These are phyloP conservation scores for Maudiozyma pseudohumilis DNA, from an alignment of 805 yeast genomes.

Conservation along the genomic window DNA sequence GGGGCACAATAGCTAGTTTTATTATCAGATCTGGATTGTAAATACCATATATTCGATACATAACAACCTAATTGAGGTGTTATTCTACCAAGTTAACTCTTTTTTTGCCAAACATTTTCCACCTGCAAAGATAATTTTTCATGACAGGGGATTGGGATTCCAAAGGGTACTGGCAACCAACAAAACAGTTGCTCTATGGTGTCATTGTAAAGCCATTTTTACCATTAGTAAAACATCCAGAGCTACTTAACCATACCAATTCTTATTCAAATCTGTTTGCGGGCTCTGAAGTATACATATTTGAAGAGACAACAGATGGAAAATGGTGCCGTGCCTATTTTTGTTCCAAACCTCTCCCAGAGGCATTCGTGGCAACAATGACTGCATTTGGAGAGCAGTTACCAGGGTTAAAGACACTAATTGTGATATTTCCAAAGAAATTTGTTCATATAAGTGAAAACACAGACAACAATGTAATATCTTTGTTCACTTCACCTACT, in stretches of 20 bases:
- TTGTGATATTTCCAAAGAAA: slow-evolving; percentile 54
- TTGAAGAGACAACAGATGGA: slow-evolving; percentile 45
- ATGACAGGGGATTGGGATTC: background rate
- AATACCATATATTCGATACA: no score
- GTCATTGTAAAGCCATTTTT: slow-evolving; percentile 35
- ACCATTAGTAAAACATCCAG: slow-evolving; percentile 35
- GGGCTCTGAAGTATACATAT: slow-evolving; percentile 70
- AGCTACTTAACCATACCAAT: slow-evolving; percentile 23
- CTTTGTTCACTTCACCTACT: slow-evolving; percentile 26
- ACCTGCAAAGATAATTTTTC: no score
- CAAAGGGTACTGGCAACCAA: slow-evolving; percentile 35
- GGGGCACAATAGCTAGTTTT: no score
- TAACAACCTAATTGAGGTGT: no score
- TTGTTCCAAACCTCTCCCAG: slow-evolving; percentile 57
- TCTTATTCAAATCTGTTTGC: slow-evolving; percentile 49
- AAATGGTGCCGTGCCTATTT: slow-evolving; percentile 79
- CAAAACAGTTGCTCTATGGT: slow-evolving; percentile 37
- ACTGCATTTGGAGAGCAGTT: slow-evolving; percentile 48
- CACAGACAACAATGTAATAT: slow-evolving; percentile 31
- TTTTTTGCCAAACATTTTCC: no score
- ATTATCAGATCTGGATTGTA: no score
- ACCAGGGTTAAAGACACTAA: slow-evolving; percentile 44
- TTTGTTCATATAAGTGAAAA: slow-evolving; percentile 39
- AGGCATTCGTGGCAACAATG: slow-evolving; percentile 50
- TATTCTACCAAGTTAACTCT: no score